Percentiles rank a stretch among this genome's conserved stretches.
phyloP scores from a whole-genome alignment of 2,329 filamentous ascomycete genomes.

The Ustilaginoidea virens region DNA sequence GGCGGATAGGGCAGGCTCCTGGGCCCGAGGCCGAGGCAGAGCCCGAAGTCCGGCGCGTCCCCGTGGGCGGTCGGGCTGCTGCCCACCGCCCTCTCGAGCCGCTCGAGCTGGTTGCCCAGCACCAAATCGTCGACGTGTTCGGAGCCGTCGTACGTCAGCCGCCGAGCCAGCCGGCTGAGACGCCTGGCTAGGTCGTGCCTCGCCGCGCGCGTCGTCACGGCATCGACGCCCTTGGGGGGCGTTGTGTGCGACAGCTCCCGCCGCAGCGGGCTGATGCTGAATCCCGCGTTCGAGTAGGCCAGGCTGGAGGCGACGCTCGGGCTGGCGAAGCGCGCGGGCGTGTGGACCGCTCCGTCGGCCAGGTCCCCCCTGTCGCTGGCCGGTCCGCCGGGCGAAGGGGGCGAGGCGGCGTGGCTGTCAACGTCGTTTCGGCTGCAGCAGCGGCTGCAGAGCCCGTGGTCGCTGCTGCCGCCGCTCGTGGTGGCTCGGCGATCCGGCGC shows the following conservation, averaged over 20 bases:
- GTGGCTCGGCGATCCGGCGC: conserved; percentile 7
- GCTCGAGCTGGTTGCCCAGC: conserved; percentile 21
- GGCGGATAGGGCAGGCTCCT: conserved; percentile 7
- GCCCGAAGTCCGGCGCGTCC: no score
- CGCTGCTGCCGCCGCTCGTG: conserved; percentile 5
- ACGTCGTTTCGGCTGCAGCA: conserved; percentile 7
- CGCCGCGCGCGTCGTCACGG: conserved; percentile 12
- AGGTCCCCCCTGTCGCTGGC: conserved; percentile 4
- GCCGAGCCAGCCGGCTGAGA: conserved; percentile 22
- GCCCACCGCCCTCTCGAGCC: conserved; percentile 18
- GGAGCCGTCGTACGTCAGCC: conserved; percentile 18
- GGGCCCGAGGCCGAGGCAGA: conserved; percentile 6
- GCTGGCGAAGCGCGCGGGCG: conserved; percentile 16
- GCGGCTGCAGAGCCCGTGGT: conserved; percentile 5
- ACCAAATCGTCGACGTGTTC: conserved; percentile 19
- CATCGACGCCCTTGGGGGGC: conserved; percentile 3
- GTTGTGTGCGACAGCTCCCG: conserved; percentile 11
- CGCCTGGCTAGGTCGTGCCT: conserved; percentile 29
- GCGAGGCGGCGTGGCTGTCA: conserved; percentile 1
- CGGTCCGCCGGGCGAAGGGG: conserved; percentile 1
- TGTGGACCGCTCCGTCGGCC: conserved; percentile 3
- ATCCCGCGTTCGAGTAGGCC: conserved; percentile 13
- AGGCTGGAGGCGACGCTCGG: conserved; percentile 19
- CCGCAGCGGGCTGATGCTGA: conserved; percentile 14
- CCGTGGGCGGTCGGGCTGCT: no score